Base-by-base conservation (phyloP, 106 monocot genomes). In the Cymbidium sinense region DNA sequence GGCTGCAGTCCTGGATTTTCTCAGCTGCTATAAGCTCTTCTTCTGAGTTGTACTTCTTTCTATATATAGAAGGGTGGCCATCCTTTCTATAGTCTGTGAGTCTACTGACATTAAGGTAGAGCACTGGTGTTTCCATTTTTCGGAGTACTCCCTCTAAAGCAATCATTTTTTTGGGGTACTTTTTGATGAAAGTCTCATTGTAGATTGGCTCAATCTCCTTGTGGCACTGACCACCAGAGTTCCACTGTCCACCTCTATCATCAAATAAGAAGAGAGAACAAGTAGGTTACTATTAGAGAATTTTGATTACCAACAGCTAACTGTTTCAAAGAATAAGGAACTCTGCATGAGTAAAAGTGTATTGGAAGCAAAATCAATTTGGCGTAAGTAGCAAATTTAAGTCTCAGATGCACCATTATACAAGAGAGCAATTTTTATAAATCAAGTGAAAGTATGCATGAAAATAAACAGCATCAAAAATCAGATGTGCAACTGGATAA, bases 21-120 rank as follows among this genome's bases (percentile, higher is more conserved):
- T 87, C 90, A n/a, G 85, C 82, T 43, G 65, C 76, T n/a, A 86
- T 80, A 35, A 76, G 88, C 67, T 94, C 91, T 73, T 82, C 76
- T 13, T 77, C 43, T 2, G 85, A 76, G 0, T 80, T 75, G 20
- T 78, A 76, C 64, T 51, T 85, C 80, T 75, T 85, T 82, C 91
- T 77, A 41, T 94, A 94, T 64, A 98, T 86, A 1, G 96, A 91
- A 75, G 92, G 94, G 75, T 94, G 94, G 0, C 87, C 94, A 44
- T 98, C 94, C 75, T 98, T 98, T 65, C 96, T 85, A 39, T 88
- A 94, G 35, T 94, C 94, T 11, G 96, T 94, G 6, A 98, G 80
- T 77, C 78, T 81, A 65, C 87, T 94, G 82, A 94, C 84, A 58
- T 98, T 98, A 15, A 98, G 90, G 84, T 94, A 92, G 30, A 92